These are phyloP conservation scores for Helichrysum umbraculigerum DNA, from an alignment of 129 eudicot genomes.

Conservation along the genomic window DNA sequence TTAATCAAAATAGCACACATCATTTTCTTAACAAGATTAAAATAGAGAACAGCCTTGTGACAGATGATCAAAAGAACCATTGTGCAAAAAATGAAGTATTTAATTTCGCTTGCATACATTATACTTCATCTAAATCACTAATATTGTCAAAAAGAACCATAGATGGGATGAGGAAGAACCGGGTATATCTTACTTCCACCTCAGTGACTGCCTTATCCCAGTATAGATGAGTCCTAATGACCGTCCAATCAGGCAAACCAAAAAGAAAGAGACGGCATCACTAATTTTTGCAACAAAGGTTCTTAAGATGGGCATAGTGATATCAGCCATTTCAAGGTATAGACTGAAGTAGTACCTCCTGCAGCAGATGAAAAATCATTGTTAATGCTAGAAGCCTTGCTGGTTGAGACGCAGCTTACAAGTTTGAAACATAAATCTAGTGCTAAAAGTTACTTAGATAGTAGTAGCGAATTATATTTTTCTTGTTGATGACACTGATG, in stretches of 20 bases:
- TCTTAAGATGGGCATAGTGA: slow-evolving; percentile 67
- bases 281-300: slow-evolving; percentile 68
- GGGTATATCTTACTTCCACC: slow-evolving; percentile 58
- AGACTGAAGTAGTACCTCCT: slow-evolving; percentile 97
- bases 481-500: background rate
- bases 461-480: background rate
- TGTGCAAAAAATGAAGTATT: slow-evolving; percentile 11
- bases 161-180: slow-evolving; percentile 14
- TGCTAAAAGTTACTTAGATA: background rate
- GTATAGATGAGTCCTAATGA: slow-evolving; percentile 94
- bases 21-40: background rate
- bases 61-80: background rate
- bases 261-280: slow-evolving; percentile 87
- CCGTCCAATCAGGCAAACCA: slow-evolving; percentile 87
- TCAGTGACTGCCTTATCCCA: slow-evolving; percentile 86
- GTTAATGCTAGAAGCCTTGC: background rate
- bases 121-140: slow-evolving; percentile 23
- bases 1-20: slow-evolving; percentile 5
- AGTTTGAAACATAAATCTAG: background rate
- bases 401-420: background rate
- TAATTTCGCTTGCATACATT: slow-evolving; percentile 23
- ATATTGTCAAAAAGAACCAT: slow-evolving; percentile 22
- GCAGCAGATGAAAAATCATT: slow-evolving; percentile 33
- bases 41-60: background rate
- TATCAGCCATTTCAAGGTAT: slow-evolving; percentile 81